These are phyloP conservation scores for Amesomyces nigricolor DNA, from an alignment of 2,329 filamentous ascomycete genomes.

Conservation along the genomic window DNA sequence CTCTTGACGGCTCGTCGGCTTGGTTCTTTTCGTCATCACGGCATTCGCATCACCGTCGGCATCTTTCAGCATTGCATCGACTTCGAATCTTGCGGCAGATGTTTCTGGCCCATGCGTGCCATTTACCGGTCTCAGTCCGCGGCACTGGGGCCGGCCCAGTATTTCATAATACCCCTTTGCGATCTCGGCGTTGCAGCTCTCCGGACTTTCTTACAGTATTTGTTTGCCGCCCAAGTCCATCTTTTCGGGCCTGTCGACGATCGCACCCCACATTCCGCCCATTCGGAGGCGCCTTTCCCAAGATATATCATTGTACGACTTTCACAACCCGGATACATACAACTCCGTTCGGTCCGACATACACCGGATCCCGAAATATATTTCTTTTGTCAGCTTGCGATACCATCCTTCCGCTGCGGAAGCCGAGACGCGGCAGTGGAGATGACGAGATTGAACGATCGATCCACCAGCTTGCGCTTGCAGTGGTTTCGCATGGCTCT, in stretches of 20 bases:
- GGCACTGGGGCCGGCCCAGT: too few relatives aligned
- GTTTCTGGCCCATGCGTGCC: not conserved
- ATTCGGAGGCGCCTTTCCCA: conserved; percentile 12
- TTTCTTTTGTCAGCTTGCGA: conserved; percentile 18
- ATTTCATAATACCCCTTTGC: conserved; percentile 10
- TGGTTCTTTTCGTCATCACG: conserved; percentile 14
- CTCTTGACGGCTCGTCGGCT: conserved; percentile 14
- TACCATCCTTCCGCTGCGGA: conserved; percentile 2
- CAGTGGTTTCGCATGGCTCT: conserved; percentile 17
- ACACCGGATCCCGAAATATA: conserved; percentile 14
- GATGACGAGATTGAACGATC: conserved; percentile 6
- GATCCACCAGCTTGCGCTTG: conserved; percentile 9
- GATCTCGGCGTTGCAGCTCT: conserved; percentile 14
- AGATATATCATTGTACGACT: conserved; percentile 15
- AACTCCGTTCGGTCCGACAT: conserved; percentile 20
- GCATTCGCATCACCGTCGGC: conserved; percentile 15
- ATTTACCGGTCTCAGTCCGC: too few relatives aligned
- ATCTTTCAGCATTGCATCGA: conserved; percentile 14
- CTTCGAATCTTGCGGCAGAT: conserved; percentile 10
- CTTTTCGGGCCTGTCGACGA: conserved; percentile 7
- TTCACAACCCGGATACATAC: conserved; percentile 4
- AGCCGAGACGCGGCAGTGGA: conserved; percentile 7
- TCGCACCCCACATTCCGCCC: conserved; percentile 14
- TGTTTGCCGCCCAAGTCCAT: conserved; percentile 2
- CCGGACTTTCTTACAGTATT: not conserved